Evolutionary conservation across 2,329 filamentous ascomycete genomes (phyloP).

Genomic region (Trichophyton schoenleinii): DNA sequence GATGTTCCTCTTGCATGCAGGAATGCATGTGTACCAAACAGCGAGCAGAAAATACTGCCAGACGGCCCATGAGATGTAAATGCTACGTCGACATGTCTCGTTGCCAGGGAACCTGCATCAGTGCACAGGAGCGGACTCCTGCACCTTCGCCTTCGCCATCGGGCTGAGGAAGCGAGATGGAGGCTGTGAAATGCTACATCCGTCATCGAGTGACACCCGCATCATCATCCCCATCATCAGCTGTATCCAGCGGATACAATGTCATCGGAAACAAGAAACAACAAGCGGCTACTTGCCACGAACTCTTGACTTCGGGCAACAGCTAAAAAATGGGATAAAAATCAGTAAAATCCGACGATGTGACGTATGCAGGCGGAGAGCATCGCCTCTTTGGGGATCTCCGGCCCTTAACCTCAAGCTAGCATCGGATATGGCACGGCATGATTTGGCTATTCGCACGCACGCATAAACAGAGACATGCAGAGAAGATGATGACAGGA

Average conservation of each 20-base stretch:
- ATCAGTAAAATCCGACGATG: neutral
- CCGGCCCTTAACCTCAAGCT: neutral
- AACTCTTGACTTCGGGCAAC: neutral
- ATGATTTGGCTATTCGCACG: too few species aligned
- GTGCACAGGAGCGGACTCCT: neutral
- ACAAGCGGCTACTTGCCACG: neutral
- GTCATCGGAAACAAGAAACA: neutral
- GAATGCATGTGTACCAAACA: neutral
- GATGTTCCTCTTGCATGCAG: neutral
- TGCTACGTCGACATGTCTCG: neutral
- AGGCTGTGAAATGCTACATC: constrained; percentile 1
- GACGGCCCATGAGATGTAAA: neutral
- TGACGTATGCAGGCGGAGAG: neutral
- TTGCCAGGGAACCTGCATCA: neutral
- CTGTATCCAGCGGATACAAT: too few species aligned
- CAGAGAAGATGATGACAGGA: too few species aligned
- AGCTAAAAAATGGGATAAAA: neutral
- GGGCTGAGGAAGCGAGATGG: neutral
- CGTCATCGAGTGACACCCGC: neutral
- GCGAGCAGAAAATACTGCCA: neutral
- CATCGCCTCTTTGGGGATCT: neutral
- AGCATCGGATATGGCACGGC: neutral
- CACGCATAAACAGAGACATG: too few species aligned
- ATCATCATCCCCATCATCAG: too few species aligned
- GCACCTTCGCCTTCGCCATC: neutral